Evolutionary conservation across 345 rosid species (phyloP), one percentile per base, ranked within the genome.

Genomic region (Noccaea bulbosa): DNA sequence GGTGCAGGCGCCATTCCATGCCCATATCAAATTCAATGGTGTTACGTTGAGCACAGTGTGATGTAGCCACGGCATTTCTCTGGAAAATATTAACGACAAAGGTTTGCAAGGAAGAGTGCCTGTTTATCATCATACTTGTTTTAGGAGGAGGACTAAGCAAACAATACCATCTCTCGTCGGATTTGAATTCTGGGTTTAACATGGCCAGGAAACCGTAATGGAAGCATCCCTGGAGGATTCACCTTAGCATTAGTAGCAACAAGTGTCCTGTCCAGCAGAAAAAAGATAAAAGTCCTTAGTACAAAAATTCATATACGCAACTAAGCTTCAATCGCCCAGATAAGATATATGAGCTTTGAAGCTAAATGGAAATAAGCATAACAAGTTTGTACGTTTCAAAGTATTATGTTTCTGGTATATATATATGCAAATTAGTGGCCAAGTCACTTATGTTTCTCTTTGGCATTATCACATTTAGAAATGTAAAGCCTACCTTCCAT

Each of bases 31-130:
- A 90, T 71, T 83, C 97, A 69, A 87, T 56, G 35, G 90, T 83
- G 73, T 93, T 90, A n/a, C 86, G 81, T 67, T 93, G 96, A 72
- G 91, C 81, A 73, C 80, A 85, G 83, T 92, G 96, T 32, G 98
- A 86, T 34, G 90, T 88, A 71, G 89, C 82, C 52, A 87, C 85
- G 5, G 88, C 88, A 63, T 83, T 83, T 77, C 65, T 87, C 98
- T 92, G 78, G 8, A 33, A 16, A 17, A 56, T 15, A 30, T 55
- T 15, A 35, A 33, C 34, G 14, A 55, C n/a, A 27, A 73, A 12
- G 12, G 10, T 8, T n/a, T 53, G 56, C 8, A 15, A 61, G 46
- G 33, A 53, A 3, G 33, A 12, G 39, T 43, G 20, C 41, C 5
- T 70, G 6, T 62, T 44, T 14, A 62, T 17, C 20, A 11, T 41